Base-by-base conservation (phyloP, 2,329 filamentous ascomycete species). In the Emydomyces testavorans region DNA sequence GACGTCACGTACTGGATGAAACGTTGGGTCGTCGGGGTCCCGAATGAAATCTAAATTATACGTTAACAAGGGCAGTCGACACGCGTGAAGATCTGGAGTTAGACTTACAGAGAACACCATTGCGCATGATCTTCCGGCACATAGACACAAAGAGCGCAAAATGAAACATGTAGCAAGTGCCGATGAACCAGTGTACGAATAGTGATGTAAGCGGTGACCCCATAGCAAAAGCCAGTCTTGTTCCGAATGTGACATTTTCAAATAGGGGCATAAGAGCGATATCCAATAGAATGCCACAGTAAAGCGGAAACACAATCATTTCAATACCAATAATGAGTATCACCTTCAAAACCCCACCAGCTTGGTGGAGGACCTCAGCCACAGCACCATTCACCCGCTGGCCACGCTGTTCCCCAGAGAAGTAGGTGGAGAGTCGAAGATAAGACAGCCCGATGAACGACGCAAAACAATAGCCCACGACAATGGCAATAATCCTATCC, bases 151-250 rank as follows among this genome's bases (percentile, higher is more conserved):
- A 98, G 2, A 98, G 76, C 4, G 92, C 92, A 63, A 98, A 98
- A 63, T 98, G 92, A 69, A 98, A 98, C 93, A 98, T 98, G 66
- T 98, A 98, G 53, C 89, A 94, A 2, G 92, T 98, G 41, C 92
- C 92, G 49, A 95, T 83, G 61, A 98, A 98, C 92, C 92, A 98
- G 64, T 98, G 92, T 45, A 96, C 84, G 63, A 98, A 98, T 11
- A 93, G 79, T 11, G 90, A 94, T 0, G 88, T 95, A 55, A 90
- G 76, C 0, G 92, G 92, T 52, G 83, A 87, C 52, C 79, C 74
- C 47, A 78, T 71, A 1, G 86, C 86, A 59, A 94, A 98, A 3
- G 79, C 70, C 44, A 94, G 69, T 18, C 92, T 79, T 6, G 85
- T 87, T 53, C 76, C 75, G 44, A 95, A 66, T 0, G 84, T 89